These are phyloP conservation scores for Sutorius eximius DNA, from an alignment of 1,284 basidiomycete genomes.

Conservation along the genomic window DNA sequence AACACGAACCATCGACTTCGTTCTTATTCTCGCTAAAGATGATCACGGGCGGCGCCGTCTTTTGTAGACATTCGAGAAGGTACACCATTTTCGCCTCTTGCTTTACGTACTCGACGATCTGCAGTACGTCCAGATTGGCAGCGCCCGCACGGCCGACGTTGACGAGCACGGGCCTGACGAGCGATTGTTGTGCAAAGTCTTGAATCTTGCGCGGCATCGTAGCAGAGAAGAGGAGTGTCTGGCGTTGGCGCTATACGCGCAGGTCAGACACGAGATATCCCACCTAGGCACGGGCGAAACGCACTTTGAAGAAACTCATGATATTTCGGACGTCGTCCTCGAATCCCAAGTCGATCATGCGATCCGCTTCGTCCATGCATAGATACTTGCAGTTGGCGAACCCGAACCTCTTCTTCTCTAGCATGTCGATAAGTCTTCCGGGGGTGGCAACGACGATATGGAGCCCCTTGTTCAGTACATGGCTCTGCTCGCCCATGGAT, in stretches of 20 bases:
- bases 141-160: constrained; percentile 98
- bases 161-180: constrained; percentile 91
- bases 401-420: constrained; percentile 91
- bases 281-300: constrained; percentile 14
- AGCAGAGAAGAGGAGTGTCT: constrained; percentile 96
- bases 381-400: constrained; percentile 93
- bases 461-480: constrained; percentile 85
- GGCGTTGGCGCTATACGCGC: constrained; percentile 76
- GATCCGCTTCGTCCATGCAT: constrained; percentile 98
- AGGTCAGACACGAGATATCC: constrained; percentile 4
- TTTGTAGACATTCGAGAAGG: constrained; percentile 94
- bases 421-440: constrained; percentile 93
- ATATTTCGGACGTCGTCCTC: constrained; percentile 98
- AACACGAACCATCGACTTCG: constrained; percentile 86
- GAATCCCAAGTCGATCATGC: constrained; percentile 99
- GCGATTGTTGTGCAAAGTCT: constrained; percentile 95
- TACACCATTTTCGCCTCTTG: constrained; percentile 99
- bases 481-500: constrained; percentile 94
- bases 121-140: constrained; percentile 94
- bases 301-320: constrained; percentile 95
- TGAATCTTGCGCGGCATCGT: constrained; percentile 99
- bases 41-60: constrained; percentile 97
- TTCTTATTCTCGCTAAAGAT: constrained; percentile 99
- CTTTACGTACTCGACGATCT: constrained; percentile 98
- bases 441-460: constrained; percentile 98